These are phyloP conservation scores for Entrophospora sp. DNA, from an alignment of 192 early-diverging fungal species.

Conservation along the genomic window DNA sequence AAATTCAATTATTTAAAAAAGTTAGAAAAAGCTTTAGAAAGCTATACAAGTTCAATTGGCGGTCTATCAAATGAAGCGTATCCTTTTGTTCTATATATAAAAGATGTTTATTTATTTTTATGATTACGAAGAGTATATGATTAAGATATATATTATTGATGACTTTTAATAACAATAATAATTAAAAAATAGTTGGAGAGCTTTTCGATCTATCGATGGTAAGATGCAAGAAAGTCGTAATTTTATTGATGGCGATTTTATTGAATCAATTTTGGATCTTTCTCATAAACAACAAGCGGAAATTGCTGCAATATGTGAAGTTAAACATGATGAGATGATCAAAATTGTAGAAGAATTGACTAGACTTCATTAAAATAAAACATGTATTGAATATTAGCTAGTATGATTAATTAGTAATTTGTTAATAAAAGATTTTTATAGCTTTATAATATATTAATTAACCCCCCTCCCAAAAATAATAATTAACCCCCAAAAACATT, in stretches of 20 bases:
- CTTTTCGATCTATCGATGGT: conserved; percentile 48
- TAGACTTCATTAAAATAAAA: conserved; percentile 47
- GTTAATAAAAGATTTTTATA: too few species aligned
- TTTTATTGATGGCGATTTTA: conserved; percentile 85
- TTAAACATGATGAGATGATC: conserved; percentile 38
- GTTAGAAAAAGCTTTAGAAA: conserved; percentile 58
- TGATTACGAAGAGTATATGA: not conserved
- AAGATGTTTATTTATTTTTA: not conserved
- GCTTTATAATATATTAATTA: too few species aligned
- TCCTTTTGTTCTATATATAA: not conserved
- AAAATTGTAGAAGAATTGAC: conserved; percentile 51
- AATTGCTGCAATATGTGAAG: conserved; percentile 25
- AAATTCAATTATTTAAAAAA: conserved; percentile 46
- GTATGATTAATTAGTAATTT: too few species aligned
- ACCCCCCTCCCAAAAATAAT: too few species aligned
- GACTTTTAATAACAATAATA: too few species aligned
- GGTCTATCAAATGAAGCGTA: conserved; percentile 52
- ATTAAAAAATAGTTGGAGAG: conserved; percentile 57
- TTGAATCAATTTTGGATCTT: conserved; percentile 78
- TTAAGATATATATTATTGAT: too few species aligned
- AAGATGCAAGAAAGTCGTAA: conserved; percentile 35
- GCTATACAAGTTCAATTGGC: conserved; percentile 46
- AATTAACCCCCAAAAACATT: too few species aligned
- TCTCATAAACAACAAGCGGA: conserved; percentile 33
- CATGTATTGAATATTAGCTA: too few species aligned